phyloP scores from a whole-genome alignment of 768 basidiomycete species.

The Leucocoprinus leucothites region DNA sequence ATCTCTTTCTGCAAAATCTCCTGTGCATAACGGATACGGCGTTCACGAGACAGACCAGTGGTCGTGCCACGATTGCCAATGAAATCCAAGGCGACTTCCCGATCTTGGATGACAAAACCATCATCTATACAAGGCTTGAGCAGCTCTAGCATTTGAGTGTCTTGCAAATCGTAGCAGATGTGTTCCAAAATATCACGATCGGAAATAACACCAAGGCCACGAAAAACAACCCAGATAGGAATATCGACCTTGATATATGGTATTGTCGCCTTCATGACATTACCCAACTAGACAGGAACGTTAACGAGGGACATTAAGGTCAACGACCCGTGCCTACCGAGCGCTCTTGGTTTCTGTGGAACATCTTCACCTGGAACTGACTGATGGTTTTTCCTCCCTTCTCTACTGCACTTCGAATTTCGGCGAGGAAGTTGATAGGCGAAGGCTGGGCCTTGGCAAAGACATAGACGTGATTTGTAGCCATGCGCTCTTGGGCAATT shows the following conservation, averaged over 20 bases:
- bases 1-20: slow-evolving; percentile 99
- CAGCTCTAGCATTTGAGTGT: slow-evolving; percentile 96
- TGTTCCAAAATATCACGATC: slow-evolving; percentile 98
- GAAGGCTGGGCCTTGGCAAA: slow-evolving; percentile 98
- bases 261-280: slow-evolving; percentile 94
- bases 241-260: slow-evolving; percentile 99
- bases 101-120: slow-evolving; percentile 96
- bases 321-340: slow-evolving; percentile 51
- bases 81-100: slow-evolving; percentile 95
- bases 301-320: neutral
- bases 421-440: slow-evolving; percentile 92
- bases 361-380: slow-evolving; percentile 98
- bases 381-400: slow-evolving; percentile 98
- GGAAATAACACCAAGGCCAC: slow-evolving; percentile 94
- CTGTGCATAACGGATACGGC: slow-evolving; percentile 93
- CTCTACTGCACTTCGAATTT: slow-evolving; percentile 96
- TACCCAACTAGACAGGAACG: slow-evolving; percentile 57
- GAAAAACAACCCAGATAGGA: slow-evolving; percentile 98
- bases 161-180: slow-evolving; percentile 97
- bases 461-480: slow-evolving; percentile 98
- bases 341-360: slow-evolving; percentile 85
- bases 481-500: slow-evolving; percentile 99
- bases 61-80: slow-evolving; percentile 98
- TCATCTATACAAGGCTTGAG: slow-evolving; percentile 98
- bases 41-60: slow-evolving; percentile 85